These are phyloP conservation scores for Clonostachys chloroleuca DNA, from an alignment of 2,329 filamentous ascomycete species.

Conservation along the genomic window DNA sequence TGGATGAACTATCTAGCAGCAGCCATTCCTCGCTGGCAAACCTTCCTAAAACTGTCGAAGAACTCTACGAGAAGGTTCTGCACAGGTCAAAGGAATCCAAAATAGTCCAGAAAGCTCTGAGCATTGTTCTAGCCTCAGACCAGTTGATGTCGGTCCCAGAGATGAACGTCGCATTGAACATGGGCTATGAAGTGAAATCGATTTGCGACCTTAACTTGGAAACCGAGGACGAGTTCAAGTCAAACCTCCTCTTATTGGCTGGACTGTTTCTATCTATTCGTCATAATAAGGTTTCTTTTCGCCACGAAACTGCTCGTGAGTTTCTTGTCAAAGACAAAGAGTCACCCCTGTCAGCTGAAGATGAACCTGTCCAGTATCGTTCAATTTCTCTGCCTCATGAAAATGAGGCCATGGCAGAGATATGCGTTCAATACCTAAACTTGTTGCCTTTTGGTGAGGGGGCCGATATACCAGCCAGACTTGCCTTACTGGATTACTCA, in stretches of 20 bases:
- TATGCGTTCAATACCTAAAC: constrained; percentile 12
- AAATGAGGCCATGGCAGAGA: constrained; percentile 11
- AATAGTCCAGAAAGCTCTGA: constrained; percentile 7
- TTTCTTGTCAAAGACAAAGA: constrained; percentile 15
- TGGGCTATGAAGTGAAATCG: constrained; percentile 6
- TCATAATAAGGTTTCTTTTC: constrained; percentile 16
- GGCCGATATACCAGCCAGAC: neutral
- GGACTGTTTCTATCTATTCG: constrained; percentile 19
- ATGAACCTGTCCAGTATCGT: constrained; percentile 8
- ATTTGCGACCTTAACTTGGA: constrained; percentile 12
- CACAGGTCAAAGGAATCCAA: neutral
- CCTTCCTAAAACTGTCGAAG: constrained; percentile 18
- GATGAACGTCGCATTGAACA: constrained; percentile 17
- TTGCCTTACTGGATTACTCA: constrained; percentile 12
- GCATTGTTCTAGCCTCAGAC: constrained; percentile 16
- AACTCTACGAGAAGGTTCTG: constrained; percentile 19
- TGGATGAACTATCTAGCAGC: constrained; percentile 11
- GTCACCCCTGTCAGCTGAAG: constrained; percentile 1
- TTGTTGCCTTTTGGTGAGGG: constrained; percentile 3
- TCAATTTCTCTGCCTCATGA: constrained; percentile 10
- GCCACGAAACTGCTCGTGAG: constrained; percentile 23
- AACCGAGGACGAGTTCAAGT: constrained; percentile 1
- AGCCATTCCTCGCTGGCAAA: constrained; percentile 8
- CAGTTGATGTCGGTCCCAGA: constrained; percentile 16
- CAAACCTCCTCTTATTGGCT: constrained; percentile 11